Evolutionary conservation across 2,329 filamentous ascomycete genomes (phyloP).

Genomic region (Hypomyces perniciosus): DNA sequence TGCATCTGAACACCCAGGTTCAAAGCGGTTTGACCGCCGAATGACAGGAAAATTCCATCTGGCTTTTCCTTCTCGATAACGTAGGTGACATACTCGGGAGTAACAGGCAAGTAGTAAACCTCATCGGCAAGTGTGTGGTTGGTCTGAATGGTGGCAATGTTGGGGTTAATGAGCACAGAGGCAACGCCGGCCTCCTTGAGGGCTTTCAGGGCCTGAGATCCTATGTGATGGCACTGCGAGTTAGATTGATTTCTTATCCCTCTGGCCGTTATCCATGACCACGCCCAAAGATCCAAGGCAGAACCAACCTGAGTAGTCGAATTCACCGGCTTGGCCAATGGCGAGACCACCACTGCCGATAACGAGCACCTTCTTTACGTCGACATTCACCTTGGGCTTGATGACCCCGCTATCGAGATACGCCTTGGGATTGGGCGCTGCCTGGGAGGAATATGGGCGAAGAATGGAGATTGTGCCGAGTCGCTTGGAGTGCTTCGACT

Average conservation of each 20-base stretch:
- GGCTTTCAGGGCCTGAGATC: conserved; percentile 92
- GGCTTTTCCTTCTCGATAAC: conserved; percentile 95
- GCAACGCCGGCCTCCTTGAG: conserved; percentile 90
- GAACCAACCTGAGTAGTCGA: conserved; percentile 89
- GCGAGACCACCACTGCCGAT: conserved; percentile 93
- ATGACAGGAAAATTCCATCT: conserved; percentile 95
- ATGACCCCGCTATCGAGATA: conserved; percentile 86
- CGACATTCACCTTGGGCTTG: conserved; percentile 69
- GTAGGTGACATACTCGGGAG: conserved; percentile 93
- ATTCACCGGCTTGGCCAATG: conserved; percentile 97
- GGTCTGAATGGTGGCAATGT: conserved; percentile 97
- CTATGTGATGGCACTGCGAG: conserved; percentile 38
- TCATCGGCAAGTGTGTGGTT: conserved; percentile 94
- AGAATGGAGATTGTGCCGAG: conserved; percentile 42
- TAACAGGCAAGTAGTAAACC: conserved; percentile 97
- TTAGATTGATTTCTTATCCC: not conserved
- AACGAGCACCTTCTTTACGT: conserved; percentile 95
- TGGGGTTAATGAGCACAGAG: conserved; percentile 93
- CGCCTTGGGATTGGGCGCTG: conserved; percentile 74
- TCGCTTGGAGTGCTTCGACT: conserved; percentile 34
- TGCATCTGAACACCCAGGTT: conserved; percentile 98
- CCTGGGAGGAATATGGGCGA: conserved; percentile 45
- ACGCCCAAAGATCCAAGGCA: not conserved
- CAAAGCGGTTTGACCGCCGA: conserved; percentile 93
- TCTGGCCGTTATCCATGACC: not conserved